Evolutionary conservation across 129 eudicot genomes (phyloP), one percentile per base, ranked within the genome.

Genomic region (Lactuca sativa): DNA sequence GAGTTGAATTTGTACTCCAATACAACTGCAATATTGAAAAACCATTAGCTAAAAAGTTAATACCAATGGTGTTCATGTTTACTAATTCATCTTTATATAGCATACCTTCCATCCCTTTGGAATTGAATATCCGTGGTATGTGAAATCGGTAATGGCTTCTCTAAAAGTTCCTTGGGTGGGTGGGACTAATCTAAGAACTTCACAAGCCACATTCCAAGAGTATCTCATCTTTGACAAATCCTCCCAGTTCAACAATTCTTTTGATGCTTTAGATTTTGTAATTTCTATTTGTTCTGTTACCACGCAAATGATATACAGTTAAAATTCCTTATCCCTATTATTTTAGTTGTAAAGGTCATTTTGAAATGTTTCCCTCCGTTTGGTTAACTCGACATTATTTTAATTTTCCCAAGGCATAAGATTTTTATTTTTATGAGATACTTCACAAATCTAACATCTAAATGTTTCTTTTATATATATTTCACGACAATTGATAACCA

Each of bases 1-100:
- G 89, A 3, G 90, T 87, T 36, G 95, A 76, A 13, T 70, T 73
- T 34, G 82, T 85, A 56, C 72, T 82, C 95, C 95, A 87, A n/a
- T 87, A 84, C 14, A 87, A 6, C 90, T 18, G 21, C 21, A 18
- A 18, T 18, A 18, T 18, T 18, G 21, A 18, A 18, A 18, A 18
- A 18, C 21, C 21, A 18, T 18, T 18, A 18, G 21, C 21, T 18
- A 18, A 1, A 18, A 18, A 18, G 21, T 7, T 7, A 8, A 41
- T 7, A 9, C 43, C 5, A 38, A 4, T 41, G 48, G 48, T 9
- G 48, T 2, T 41, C 1, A 7, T 41, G 12, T 41, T 44, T 8
- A 44, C 21, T 18, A 18, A 18, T 18, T 10, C 11, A 38, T 34
- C 4, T 17, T 16, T n/a, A n/a, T 43, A 9, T 59, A 14, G 4